phyloP scores from a whole-genome alignment of 2,329 filamentous ascomycete species.

The Talaromyces rugulosus region DNA sequence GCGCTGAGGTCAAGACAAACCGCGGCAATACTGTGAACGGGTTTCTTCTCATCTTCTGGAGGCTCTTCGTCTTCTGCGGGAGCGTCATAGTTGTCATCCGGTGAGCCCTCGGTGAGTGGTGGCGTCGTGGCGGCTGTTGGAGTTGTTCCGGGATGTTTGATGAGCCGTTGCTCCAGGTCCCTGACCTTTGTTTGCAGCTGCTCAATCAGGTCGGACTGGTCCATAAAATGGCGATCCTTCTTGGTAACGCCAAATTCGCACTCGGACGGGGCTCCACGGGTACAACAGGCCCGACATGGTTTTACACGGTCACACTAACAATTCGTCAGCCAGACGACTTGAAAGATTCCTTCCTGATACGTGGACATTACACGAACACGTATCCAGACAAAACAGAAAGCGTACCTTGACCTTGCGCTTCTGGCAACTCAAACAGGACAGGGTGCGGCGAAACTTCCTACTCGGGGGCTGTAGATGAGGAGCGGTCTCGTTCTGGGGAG shows the following conservation, averaged over 20 bases:
- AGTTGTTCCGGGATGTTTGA: constrained; percentile 7
- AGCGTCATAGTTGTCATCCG: background rate
- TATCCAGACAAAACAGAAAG: background rate
- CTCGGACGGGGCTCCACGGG: constrained; percentile 25
- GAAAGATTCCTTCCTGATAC: too few species aligned
- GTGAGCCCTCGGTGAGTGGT: background rate
- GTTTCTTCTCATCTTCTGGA: background rate
- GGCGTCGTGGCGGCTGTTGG: background rate
- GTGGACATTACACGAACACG: too few species aligned
- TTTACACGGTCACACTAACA: constrained; percentile 26
- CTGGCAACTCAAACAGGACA: constrained; percentile 27
- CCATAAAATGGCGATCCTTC: constrained; percentile 26
- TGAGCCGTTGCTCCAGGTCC: constrained; percentile 18
- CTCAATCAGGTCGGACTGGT: constrained; percentile 25
- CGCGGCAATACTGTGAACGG: background rate
- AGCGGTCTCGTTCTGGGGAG: constrained; percentile 4
- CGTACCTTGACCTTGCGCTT: constrained; percentile 32
- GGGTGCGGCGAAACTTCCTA: constrained; percentile 26
- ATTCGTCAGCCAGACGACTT: background rate
- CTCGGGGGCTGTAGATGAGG: constrained; percentile 10
- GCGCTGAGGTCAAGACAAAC: background rate
- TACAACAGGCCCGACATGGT: constrained; percentile 27
- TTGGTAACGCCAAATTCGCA: constrained; percentile 29
- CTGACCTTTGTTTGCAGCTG: constrained; percentile 20
- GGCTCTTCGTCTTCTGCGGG: background rate